phyloP scores from a whole-genome alignment of 1,139 yeast genomes.

The Candida mesenterica region DNA sequence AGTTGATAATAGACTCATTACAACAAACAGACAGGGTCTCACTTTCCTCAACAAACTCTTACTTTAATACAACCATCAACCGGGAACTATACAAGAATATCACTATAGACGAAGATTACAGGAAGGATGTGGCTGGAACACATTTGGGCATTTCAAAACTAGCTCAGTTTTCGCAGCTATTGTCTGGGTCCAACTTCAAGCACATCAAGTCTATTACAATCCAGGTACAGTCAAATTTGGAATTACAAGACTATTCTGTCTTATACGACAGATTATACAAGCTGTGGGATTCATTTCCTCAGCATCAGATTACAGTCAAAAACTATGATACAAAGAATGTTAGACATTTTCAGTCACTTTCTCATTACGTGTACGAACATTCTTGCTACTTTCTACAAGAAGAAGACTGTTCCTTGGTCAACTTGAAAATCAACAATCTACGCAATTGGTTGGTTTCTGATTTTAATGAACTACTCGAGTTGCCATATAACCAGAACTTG shows the following conservation, averaged over 20 bases:
- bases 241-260: slow-evolving; percentile 17
- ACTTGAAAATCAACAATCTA: slow-evolving; percentile 18
- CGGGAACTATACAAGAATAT: slow-evolving; percentile 18
- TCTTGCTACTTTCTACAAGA: slow-evolving; percentile 10
- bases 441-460: slow-evolving; percentile 25
- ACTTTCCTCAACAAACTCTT: slow-evolving; percentile 14
- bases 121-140: slow-evolving; percentile 7
- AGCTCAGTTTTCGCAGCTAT: slow-evolving; percentile 12
- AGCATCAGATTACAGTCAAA: slow-evolving; percentile 17
- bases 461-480: slow-evolving; percentile 18
- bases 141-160: slow-evolving; percentile 9
- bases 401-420: slow-evolving; percentile 7
- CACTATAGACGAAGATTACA: slow-evolving; percentile 16
- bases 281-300: slow-evolving; percentile 18
- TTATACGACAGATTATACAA: slow-evolving; percentile 18
- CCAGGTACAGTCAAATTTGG: slow-evolving; percentile 20
- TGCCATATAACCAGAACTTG: slow-evolving; percentile 21
- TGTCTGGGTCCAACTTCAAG: slow-evolving; percentile 15
- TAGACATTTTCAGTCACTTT: slow-evolving; percentile 19
- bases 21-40: slow-evolving; percentile 15
- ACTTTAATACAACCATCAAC: slow-evolving; percentile 16
- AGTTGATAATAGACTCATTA: slow-evolving; percentile 13
- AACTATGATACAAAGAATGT: slow-evolving; percentile 24
- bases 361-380: slow-evolving; percentile 20
- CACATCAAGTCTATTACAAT: slow-evolving; percentile 18